These are phyloP conservation scores for Quercus berberidifolia DNA, from an alignment of 306 rosid genomes.

Conservation along the genomic window DNA sequence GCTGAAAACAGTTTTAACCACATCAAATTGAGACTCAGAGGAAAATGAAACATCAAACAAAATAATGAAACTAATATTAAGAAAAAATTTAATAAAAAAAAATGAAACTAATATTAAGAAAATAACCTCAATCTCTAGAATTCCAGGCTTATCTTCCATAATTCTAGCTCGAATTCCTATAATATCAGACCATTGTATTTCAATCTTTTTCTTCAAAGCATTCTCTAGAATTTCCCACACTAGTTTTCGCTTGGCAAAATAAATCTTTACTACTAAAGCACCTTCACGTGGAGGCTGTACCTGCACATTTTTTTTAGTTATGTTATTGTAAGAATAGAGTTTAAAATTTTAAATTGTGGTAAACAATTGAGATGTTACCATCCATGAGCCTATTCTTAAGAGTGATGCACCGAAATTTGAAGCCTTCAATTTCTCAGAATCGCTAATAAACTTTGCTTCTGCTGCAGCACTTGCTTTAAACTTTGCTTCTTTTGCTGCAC, in stretches of 20 bases:
- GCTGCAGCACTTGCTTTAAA: background rate
- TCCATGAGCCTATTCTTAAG: constrained; percentile 41
- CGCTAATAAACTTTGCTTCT: background rate
- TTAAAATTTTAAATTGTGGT: background rate
- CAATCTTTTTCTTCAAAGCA: constrained; percentile 51
- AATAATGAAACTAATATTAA: background rate
- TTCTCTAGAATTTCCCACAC: constrained; percentile 58
- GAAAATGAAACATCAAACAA: background rate
- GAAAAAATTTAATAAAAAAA: background rate
- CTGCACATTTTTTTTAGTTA: constrained; percentile 22
- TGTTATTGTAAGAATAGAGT: too few relatives aligned
- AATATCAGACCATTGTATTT: constrained; percentile 41
- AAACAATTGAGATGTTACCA: constrained; percentile 17
- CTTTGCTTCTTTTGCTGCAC: too few relatives aligned
- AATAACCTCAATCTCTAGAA: constrained; percentile 39
- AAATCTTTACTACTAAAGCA: constrained; percentile 54
- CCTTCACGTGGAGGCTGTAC: constrained; percentile 17
- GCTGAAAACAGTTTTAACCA: constrained; percentile 2
- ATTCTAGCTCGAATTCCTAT: constrained; percentile 35
- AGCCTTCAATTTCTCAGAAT: constrained; percentile 36
- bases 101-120: background rate
- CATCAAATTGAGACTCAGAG: background rate
- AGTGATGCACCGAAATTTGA: constrained; percentile 22
- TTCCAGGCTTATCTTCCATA: constrained; percentile 29
- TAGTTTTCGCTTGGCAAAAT: constrained; percentile 43